Percentiles rank a stretch among this genome's conserved stretches.
Conservation (phyloP, 768 basidiomycete genomes). For the Trametes gibbosa region DNA sequence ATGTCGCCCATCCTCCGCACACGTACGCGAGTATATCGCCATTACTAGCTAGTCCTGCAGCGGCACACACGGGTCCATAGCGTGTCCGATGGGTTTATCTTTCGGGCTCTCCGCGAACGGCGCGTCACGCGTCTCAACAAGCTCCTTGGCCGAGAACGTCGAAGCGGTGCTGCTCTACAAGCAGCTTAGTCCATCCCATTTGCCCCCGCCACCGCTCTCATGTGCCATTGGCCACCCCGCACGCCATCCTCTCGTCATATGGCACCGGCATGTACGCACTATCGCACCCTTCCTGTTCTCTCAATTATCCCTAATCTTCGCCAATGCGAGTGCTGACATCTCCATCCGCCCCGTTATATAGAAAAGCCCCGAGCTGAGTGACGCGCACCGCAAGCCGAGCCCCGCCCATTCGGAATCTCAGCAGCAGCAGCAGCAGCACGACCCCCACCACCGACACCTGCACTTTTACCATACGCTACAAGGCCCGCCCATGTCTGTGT, state of each 20-base stretch:
- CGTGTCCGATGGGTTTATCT: no score
- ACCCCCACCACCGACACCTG: neutral
- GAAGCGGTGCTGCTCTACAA: neutral
- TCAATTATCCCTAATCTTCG: slow-evolving; percentile 20
- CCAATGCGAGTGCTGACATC: neutral
- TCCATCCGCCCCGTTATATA: neutral
- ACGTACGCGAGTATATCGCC: neutral
- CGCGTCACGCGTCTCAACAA: slow-evolving; percentile 4
- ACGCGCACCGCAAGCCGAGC: slow-evolving; percentile 8
- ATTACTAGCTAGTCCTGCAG: no score
- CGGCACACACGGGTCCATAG: neutral
- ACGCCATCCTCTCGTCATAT: slow-evolving; percentile 17
- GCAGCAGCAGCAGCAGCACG: no score
- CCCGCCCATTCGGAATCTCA: slow-evolving; percentile 20
- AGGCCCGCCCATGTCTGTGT: slow-evolving; percentile 24
- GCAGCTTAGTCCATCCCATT: neutral
- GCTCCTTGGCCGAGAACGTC: neutral
- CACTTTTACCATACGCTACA: neutral
- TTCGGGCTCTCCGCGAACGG: no score
- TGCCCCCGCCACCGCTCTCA: neutral
- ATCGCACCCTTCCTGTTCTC: neutral
- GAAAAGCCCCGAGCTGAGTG: slow-evolving; percentile 16
- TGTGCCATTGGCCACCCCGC: neutral
- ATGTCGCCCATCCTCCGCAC: no score
- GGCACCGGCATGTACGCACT: no score